Base-by-base conservation (phyloP, 1,284 basidiomycete species). In the Fistulina hepatica region DNA sequence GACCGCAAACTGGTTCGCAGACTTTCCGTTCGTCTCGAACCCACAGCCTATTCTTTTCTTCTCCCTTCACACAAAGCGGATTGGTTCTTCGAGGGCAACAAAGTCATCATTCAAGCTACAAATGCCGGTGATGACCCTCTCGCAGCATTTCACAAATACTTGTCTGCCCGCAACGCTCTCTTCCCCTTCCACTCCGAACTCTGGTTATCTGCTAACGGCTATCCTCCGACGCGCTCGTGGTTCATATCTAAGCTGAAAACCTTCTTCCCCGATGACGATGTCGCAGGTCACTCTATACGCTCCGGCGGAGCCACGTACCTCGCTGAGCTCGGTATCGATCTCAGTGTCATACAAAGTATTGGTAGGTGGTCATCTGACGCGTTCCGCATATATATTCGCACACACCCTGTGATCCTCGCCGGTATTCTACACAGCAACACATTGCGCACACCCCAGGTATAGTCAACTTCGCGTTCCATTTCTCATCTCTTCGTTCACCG, bases 11-110 rank as follows among this genome's bases (percentile, higher is more conserved):
- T 48, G 5, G 45, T 46, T 4, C 17, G 17, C 0, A 45, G 46
- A 2, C 1, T 25, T 11, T 48, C 49, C 1, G 41, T 58, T 3
- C 8, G 11, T 1, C 3, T 45, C 5, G 6, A 28, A 8, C 6
- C 15, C 0, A 9, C 33, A 7, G 8, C 15, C 0, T 52, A 38
- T 28, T 6, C 31, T 0, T 60, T 57, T 34, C 27, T 47, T 10
- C 46, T 64, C 0, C 60, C 58, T 0, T 31, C 33, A 0, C 52
- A 60, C 43, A 63, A 63, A 40, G 49, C 52, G 2, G 57, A 62
- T 35, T 42, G 35, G 0, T 50, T 55, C 27, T 61, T 53, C 31
- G 41, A 49, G 16, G 56, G 58, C 5, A 51, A 42, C 33, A 15
- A 13, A 4, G 39, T 57, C 17, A 34, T 55, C 15, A 40, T 55